Base-by-base conservation (phyloP, 73 alveolate genomes). In the Paramecium caudatum region DNA sequence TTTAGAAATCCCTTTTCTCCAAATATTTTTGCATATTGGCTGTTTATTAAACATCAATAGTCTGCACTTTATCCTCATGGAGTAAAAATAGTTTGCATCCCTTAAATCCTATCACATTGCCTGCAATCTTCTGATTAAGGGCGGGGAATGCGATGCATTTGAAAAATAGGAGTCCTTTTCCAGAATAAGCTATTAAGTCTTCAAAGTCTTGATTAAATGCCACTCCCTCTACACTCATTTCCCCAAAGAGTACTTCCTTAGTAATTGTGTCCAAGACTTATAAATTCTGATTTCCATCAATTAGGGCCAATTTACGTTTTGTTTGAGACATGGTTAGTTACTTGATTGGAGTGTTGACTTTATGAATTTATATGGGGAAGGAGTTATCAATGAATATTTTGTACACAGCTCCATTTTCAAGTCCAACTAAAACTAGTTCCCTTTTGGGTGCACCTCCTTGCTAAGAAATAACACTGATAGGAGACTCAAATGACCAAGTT, bases 151-250 rank as follows among this genome's bases (percentile, higher is more conserved):
- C 41, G 9, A 78, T 30, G 15, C 93, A 61, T 43, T 78, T 86
- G 15, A 86, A 36, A 50, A 86, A 86, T 4, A 78, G 43, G 2
- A 78, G 43, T 27, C 84, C 93, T 16, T 37, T 63, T 13, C 84
- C 82, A 36, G 93, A 86, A 63, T 49, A 86, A 15, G 93, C 68
- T 0, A 86, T 46, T 45, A 86, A 86, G 25, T 86, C 93, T 32
- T 86, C 93, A 63, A 86, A 86, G 9, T 86, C 69, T 46, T 86
- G 17, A 30, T 86, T 86, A 23, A 86, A 86, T 15, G 93, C 93
- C 15, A 70, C 82, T 12, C 90, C 82, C 15, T 62, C 93, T 41
- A 86, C 84, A 23, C 69, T 15, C 93, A 86, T 86, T 27, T 86
- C 93, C 7, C 84, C 82, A 78, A 86, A 86, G 34, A 86, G 19